Percentiles rank a stretch among this genome's conserved stretches.
Conservation (phyloP, 164 flowering plant genomes). For the Vitis rotundifolia region DNA sequence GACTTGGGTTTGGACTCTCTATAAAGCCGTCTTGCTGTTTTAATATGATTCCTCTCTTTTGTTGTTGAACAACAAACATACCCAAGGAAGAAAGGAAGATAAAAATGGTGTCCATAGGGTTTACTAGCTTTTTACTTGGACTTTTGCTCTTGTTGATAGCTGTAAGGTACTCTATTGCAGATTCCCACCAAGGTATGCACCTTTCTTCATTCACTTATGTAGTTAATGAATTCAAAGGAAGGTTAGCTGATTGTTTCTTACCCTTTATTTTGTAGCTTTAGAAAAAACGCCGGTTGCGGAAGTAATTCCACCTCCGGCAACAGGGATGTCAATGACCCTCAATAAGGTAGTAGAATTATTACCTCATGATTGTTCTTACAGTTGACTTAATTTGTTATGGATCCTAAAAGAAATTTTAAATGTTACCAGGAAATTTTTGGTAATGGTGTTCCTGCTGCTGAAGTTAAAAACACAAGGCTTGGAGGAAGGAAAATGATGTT, state of each 20-base stretch:
- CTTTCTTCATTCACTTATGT: background rate
- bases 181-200: conserved; percentile 10
- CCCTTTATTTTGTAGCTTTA: background rate
- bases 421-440: conserved; percentile 19
- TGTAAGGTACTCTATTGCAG: conserved; percentile 1
- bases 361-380: background rate
- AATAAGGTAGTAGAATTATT: conserved; percentile 20
- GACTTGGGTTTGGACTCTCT: conserved; percentile 24
- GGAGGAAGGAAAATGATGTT: conserved; percentile 43
- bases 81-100: conserved; percentile 3
- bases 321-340: background rate
- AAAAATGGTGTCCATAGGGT: conserved; percentile 20
- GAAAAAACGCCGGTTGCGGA: background rate
- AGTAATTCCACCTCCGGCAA: conserved; percentile 5
- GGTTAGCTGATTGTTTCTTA: no score
- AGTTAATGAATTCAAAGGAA: background rate
- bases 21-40: conserved; percentile 26
- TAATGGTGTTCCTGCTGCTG: conserved; percentile 15
- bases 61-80: conserved; percentile 3
- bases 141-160: conserved; percentile 4
- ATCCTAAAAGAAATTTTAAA: background rate
- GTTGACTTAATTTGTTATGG: background rate
- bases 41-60: conserved; percentile 9
- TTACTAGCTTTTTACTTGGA: conserved; percentile 11
- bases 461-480: conserved; percentile 5